Base-by-base conservation (phyloP, 2,329 filamentous ascomycete species). In the Nemania sp. region DNA sequence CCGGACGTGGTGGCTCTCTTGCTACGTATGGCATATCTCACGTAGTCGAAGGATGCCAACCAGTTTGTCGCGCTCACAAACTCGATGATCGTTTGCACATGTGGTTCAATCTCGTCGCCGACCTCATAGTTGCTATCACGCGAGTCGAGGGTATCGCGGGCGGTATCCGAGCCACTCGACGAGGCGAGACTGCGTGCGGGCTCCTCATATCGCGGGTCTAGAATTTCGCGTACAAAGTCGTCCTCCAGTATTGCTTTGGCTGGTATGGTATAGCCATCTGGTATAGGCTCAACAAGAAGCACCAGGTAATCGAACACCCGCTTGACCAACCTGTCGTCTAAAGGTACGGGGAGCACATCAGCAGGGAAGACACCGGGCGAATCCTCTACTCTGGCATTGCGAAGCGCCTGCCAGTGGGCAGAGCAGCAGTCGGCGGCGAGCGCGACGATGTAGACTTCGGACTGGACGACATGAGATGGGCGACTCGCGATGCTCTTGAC, bases 51-150 rank as follows among this genome's bases (percentile, higher is more conserved):
- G 2, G 84, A 80, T 40, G 79, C 74, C 32, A 78, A 67, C 87
- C 87, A 90, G 67, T 82, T 89, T 2, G 85, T 85, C 7, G 85
- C 87, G 13, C 85, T 88, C 60, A 87, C 74, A 66, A 85, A 90
- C 70, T 89, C 86, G 35, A 88, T 77, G 15, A 90, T 79, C 5
- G 73, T 76, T 71, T 83, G 83, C 67, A 85, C 78, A 65, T 83
- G 78, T 7, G 75, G 74, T 68, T 89, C 86, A 54, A 88, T 76
- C 52, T 82, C 78, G 17, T 75, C 67, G 11, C 76, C 21, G 49
- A 29, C 25, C 25, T 78, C 78, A 11, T 75, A 69, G 15, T 75
- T 73, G 17, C 73, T 71, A 43, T 66, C 66, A 48, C 66, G 66
- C 29, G 62, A 67, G 34, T 66, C 66, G 39, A 69, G 68, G 9